Evolutionary conservation across 768 basidiomycete species (phyloP).

Genomic region (Collybiopsis confluens): DNA sequence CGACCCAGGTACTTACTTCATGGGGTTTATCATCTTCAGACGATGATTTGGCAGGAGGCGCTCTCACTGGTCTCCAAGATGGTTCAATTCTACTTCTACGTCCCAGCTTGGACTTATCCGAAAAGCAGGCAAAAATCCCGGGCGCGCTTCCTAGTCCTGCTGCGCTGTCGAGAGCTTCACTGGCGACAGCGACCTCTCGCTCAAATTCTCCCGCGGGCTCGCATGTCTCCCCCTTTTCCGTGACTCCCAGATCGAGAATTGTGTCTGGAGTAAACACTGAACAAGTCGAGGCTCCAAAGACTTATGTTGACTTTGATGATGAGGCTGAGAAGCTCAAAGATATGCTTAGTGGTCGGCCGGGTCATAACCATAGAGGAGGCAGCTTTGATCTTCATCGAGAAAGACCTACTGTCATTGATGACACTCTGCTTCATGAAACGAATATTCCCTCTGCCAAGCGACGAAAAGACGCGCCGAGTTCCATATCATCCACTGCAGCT

Average conservation of each 20-base stretch:
- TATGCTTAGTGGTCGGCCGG: conserved; percentile 51
- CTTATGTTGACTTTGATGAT: conserved; percentile 78
- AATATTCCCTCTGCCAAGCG: background rate
- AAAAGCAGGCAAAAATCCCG: background rate
- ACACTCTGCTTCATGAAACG: background rate
- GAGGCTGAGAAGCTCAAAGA: conserved; percentile 75
- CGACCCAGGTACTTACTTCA: background rate
- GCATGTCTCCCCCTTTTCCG: conserved; percentile 42
- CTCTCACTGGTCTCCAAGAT: background rate
- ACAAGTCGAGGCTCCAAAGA: conserved; percentile 72
- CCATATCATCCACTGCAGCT: conserved; percentile 41
- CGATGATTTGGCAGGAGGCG: background rate
- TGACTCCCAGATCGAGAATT: conserved; percentile 54
- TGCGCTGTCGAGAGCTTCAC: background rate
- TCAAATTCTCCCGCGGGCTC: conserved; percentile 37
- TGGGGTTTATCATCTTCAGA: background rate
- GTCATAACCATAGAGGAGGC: conserved; percentile 34
- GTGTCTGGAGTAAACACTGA: conserved; percentile 72
- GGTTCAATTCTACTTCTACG: conserved; percentile 1
- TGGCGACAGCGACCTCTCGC: conserved; percentile 20
- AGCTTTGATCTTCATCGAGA: conserved; percentile 2
- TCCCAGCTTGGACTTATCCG: no score
- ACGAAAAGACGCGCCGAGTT: conserved; percentile 34
- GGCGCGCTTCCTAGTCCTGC: background rate
- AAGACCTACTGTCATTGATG: background rate